phyloP scores from a whole-genome alignment of 345 rosid genomes.

The Gynandropsis gynandra region DNA sequence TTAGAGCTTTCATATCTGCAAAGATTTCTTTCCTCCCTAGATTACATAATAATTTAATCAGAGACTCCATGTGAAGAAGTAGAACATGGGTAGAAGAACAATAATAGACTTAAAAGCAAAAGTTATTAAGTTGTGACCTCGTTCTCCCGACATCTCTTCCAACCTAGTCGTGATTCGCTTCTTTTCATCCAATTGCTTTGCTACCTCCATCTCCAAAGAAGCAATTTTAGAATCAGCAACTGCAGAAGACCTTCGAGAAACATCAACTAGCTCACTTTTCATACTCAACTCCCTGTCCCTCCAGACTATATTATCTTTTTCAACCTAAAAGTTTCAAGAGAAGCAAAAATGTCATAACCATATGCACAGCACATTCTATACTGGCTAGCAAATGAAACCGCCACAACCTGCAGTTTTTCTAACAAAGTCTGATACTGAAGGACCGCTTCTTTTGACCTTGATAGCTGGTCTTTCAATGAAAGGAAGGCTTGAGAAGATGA shows the following conservation, averaged over 20 bases:
- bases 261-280: conserved; percentile 68
- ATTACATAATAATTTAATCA: conserved; percentile 28
- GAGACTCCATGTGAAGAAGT: conserved; percentile 13
- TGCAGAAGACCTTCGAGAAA: conserved; percentile 58
- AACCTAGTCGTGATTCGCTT: conserved; percentile 47
- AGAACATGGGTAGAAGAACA: conserved; percentile 11
- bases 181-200: conserved; percentile 55
- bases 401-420: conserved; percentile 95
- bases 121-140: conserved; percentile 38
- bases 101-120: conserved; percentile 16
- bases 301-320: conserved; percentile 81
- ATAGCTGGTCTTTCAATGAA: conserved; percentile 61
- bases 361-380: conserved; percentile 4
- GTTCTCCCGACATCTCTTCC: conserved; percentile 67
- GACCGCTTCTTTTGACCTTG: conserved; percentile 65
- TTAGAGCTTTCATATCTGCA: conserved; percentile 76
- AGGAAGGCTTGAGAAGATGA: conserved; percentile 60
- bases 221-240: conserved; percentile 60
- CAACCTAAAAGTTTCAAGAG: conserved; percentile 47
- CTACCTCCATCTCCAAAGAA: conserved; percentile 54
- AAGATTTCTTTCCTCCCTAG: conserved; percentile 87
- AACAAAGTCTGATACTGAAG: conserved; percentile 53
- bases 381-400: conserved; percentile 34
- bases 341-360: conserved; percentile 28
- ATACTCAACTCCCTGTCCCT: conserved; percentile 70